Conservation (phyloP, 129 eudicot genomes). For the Ambrosia artemisiifolia region DNA sequence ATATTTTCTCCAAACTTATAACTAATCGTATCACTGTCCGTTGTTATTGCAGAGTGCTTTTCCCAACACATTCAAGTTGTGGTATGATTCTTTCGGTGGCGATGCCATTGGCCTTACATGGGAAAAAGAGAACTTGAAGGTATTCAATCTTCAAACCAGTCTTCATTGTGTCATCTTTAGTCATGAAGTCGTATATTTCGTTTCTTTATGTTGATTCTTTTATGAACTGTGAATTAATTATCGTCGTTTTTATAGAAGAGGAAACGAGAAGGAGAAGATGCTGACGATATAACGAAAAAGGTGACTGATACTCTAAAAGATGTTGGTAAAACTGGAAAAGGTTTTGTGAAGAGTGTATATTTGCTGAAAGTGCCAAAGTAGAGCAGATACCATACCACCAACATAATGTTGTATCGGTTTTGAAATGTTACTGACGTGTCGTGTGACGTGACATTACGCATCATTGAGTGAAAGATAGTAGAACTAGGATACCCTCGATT, state of each 20-base stretch:
- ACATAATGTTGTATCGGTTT: slow-evolving; percentile 24
- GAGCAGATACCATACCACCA: slow-evolving; percentile 18
- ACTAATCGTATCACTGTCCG: neutral
- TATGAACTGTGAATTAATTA: neutral
- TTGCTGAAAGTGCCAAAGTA: slow-evolving; percentile 65
- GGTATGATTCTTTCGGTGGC: slow-evolving; percentile 93
- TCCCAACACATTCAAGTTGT: slow-evolving; percentile 65
- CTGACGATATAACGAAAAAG: slow-evolving; percentile 25
- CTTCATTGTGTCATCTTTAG: neutral
- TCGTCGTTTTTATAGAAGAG: slow-evolving; percentile 56
- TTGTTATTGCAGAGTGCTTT: slow-evolving; percentile 55
- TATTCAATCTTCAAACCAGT: slow-evolving; percentile 11
- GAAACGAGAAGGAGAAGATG: slow-evolving; percentile 58
- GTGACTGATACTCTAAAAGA: slow-evolving; percentile 42
- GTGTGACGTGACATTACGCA: neutral
- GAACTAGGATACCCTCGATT: slow-evolving; percentile 14
- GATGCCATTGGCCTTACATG: slow-evolving; percentile 94
- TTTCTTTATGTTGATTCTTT: neutral
- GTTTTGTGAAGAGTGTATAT: slow-evolving; percentile 74
- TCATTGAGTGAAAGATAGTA: neutral
- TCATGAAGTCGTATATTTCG: neutral
- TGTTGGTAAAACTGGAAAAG: slow-evolving; percentile 83
- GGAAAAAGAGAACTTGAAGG: slow-evolving; percentile 67
- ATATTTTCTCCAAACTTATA: neutral
- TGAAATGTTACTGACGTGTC: neutral